phyloP scores from a whole-genome alignment of 2,329 filamentous ascomycete species.

The Chrysoporthe deuterocubensis region DNA sequence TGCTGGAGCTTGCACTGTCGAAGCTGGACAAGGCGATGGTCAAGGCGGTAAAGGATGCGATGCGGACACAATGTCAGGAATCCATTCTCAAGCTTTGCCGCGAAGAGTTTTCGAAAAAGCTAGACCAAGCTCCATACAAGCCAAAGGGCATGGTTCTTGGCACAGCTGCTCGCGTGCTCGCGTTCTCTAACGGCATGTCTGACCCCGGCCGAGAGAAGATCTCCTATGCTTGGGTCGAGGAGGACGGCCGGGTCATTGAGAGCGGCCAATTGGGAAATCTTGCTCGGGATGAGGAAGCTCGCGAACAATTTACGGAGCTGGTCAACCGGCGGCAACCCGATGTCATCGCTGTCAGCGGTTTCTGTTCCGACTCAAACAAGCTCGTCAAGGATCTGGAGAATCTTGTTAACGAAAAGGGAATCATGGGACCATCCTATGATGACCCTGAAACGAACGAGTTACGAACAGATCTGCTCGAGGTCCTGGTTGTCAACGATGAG shows the following conservation, averaged over 20 bases:
- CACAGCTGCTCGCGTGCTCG: constrained; percentile 83
- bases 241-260: constrained; percentile 87
- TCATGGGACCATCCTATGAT: constrained; percentile 81
- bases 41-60: constrained; percentile 91
- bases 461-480: constrained; percentile 78
- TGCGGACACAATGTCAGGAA: constrained; percentile 93
- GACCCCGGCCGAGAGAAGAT: constrained; percentile 76
- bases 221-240: constrained; percentile 90
- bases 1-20: constrained; percentile 77
- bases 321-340: constrained; percentile 83
- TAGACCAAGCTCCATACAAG: constrained; percentile 96
- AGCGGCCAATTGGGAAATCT: constrained; percentile 87
- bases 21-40: constrained; percentile 85
- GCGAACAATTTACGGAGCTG: constrained; percentile 74
- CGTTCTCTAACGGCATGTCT: constrained; percentile 84
- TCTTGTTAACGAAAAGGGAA: constrained; percentile 75
- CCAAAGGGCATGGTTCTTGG: constrained; percentile 90
- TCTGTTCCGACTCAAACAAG: constrained; percentile 82
- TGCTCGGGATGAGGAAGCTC: constrained; percentile 68
- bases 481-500: constrained; percentile 93
- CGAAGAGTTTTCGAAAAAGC: constrained; percentile 83
- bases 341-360: constrained; percentile 87
- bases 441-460: constrained; percentile 78
- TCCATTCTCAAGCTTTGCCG: constrained; percentile 86
- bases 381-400: constrained; percentile 81